Evolutionary conservation across 805 yeast species (phyloP), one percentile per base, ranked within the genome.

Genomic region (Wickerhamomyces rabaulensis): DNA sequence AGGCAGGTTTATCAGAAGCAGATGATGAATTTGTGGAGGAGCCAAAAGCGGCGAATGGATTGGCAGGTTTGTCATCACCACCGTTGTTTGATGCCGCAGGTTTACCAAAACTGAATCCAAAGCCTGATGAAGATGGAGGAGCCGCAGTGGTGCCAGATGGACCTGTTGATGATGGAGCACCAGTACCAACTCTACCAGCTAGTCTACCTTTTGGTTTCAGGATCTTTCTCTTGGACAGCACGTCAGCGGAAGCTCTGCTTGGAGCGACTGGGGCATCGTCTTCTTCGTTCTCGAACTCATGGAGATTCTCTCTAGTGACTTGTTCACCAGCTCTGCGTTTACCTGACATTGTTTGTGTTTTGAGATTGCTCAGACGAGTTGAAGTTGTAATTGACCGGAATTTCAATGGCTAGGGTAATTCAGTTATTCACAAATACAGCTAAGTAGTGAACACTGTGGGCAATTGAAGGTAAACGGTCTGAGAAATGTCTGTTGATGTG

Each of bases 321-420:
- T 88, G 95, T 19, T 70, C 64, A 43, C 71, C 76, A 19, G 90
- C 89, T 46, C 74, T 67, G 66, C 96, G 75, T 63, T 88, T 88
- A 3, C 67, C 68, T 23, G 83, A 74, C 87, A 80, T 80, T 27
- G 10, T 29, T 25, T 12, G 17, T 31, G 15, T 15, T 6, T 12
- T 12, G n/a, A 27, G 31, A 12, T 27, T 27, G 13, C n/a, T 27
- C 13, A 27, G 13, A 27, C 9, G 31, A 7, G 31, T 12, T 4
- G 4, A 12, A 7, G 31, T 27, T 12, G 31, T 4, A 27, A 15
- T 15, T 27, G n/a, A 27, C 31, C 23, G n/a, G n/a, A 27, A 27
- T 27, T 15, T n/a, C n/a, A n/a, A n/a, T n/a, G n/a, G n/a, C n/a
- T n/a, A n/a, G n/a, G n/a, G n/a, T n/a, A n/a, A n/a, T n/a, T n/a